These are phyloP conservation scores for Mucor lusitanicus DNA, from an alignment of 371 early-diverging fungal species.

Conservation along the genomic window DNA sequence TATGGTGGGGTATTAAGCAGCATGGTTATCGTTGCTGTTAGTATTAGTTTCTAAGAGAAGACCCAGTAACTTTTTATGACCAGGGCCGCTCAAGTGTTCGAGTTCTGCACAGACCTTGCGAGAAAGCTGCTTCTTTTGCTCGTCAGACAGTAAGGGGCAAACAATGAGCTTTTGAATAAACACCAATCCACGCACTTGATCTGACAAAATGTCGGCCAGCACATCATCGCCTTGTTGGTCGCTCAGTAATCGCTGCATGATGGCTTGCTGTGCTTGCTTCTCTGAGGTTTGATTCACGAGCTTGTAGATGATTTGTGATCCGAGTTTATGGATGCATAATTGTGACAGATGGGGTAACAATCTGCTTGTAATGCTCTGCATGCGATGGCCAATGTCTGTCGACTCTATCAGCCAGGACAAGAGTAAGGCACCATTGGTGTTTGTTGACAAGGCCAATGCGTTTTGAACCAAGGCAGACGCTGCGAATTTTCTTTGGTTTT, in stretches of 20 bases:
- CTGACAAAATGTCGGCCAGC: slow-evolving; percentile 30
- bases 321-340: slow-evolving; percentile 89
- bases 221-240: slow-evolving; percentile 8
- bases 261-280: slow-evolving; percentile 21
- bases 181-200: slow-evolving; percentile 39
- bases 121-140: slow-evolving; percentile 14
- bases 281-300: slow-evolving; percentile 87
- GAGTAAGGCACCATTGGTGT: slow-evolving; percentile 90
- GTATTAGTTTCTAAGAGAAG: slow-evolving; percentile 11
- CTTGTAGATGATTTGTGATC: slow-evolving; percentile 82
- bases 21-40: slow-evolving; percentile 4
- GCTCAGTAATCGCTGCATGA: slow-evolving; percentile 18
- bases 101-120: slow-evolving; percentile 13
- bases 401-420: slow-evolving; percentile 94
- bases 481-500: slow-evolving; percentile 71
- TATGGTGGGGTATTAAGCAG: slow-evolving; percentile 1
- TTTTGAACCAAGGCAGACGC: slow-evolving; percentile 85
- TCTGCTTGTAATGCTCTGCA: slow-evolving; percentile 61
- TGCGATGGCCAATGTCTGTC: slow-evolving; percentile 41
- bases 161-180: slow-evolving; percentile 42
- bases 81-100: slow-evolving; percentile 19
- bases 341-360: slow-evolving; percentile 74
- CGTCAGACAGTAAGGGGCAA: slow-evolving; percentile 18
- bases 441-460: slow-evolving; percentile 77
- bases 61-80: slow-evolving; percentile 26